Evolutionary conservation across 2,329 filamentous ascomycete genomes (phyloP).

Genomic region (Dothiorella sarmentorum): DNA sequence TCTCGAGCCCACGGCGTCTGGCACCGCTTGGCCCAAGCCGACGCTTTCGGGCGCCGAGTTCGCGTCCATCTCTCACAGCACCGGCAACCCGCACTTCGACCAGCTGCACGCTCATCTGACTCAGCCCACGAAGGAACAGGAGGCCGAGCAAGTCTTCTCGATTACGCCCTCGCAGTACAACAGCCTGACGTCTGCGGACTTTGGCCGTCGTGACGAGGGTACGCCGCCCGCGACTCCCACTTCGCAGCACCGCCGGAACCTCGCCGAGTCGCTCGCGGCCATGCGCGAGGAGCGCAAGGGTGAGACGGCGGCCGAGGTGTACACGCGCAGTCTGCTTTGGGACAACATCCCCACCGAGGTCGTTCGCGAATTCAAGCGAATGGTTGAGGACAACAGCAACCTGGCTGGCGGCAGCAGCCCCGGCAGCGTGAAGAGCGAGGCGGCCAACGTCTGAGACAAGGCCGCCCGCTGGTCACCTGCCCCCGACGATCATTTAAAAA

Average conservation of each 20-base stretch:
- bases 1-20: slow-evolving; percentile 38
- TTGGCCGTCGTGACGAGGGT: slow-evolving; percentile 50
- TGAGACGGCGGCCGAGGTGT: slow-evolving; percentile 75
- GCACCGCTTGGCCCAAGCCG: slow-evolving; percentile 35
- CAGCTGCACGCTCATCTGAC: slow-evolving; percentile 46
- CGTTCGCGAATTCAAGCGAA: slow-evolving; percentile 85
- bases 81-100: slow-evolving; percentile 32
- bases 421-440: slow-evolving; percentile 31
- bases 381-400: slow-evolving; percentile 70
- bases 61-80: slow-evolving; percentile 28
- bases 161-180: slow-evolving; percentile 87
- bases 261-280: slow-evolving; percentile 74
- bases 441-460: slow-evolving; percentile 25
- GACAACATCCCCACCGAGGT: slow-evolving; percentile 91
- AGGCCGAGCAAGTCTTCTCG: slow-evolving; percentile 82
- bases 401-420: slow-evolving; percentile 30
- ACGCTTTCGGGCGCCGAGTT: slow-evolving; percentile 37
- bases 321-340: slow-evolving; percentile 89
- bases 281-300: slow-evolving; percentile 72
- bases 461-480: slow-evolving; percentile 7
- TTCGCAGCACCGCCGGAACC: slow-evolving; percentile 61
- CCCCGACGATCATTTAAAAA: slow-evolving; percentile 16
- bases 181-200: slow-evolving; percentile 72
- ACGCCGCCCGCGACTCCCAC: slow-evolving; percentile 36
- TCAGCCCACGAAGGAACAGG: slow-evolving; percentile 73